Base-by-base conservation (phyloP, 2,329 filamentous ascomycete genomes). In the Elsinoe perseae region DNA sequence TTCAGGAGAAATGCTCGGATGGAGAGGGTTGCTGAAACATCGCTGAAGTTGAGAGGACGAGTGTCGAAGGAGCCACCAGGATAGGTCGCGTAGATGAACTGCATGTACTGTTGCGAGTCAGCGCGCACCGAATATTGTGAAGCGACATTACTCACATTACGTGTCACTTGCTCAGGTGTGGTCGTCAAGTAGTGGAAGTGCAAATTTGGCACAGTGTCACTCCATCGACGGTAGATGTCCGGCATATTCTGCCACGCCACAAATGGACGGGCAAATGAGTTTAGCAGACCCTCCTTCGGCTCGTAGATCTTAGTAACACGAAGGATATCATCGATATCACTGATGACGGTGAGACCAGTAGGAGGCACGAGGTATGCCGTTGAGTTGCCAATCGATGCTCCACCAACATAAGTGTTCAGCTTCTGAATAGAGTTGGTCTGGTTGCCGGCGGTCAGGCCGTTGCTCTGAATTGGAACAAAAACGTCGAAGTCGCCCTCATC, bases 141-240 rank as follows among this genome's bases (percentile, higher is more conserved):
- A n/a, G 4, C 4, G 10, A 18, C 16, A 7, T 30, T 10, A 30
- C 44, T 50, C 16, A 50, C 44, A 50, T 28, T 85, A 40, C 86
- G 77, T 0, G 87, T 89, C 3, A 83, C 78, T 68, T 91, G 87
- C 70, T 90, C 87, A 0, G 87, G 87, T 0, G 86, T 89, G 0
- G 87, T 91, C 0, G 87, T 91, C 18, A 91, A 76, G 71, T 91
- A 91, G 71, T 90, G 86, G 74, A 90, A 91, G 68, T 90, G 87
- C 60, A 84, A 76, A 64, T 87, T 78, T 0, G 81, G 78, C 12
- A 88, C 74, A 20, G 76, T 80, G n/a, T 72, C 71, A 1, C 80
- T 83, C 86, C 86, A 90, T 65, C 89, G 87, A 61, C 83, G 80
- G 67, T 89, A 91, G 61, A 90, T 84, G 2, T 83, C 77, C 0